Conservation (phyloP, 2,329 filamentous ascomycete genomes). For the Immersiporthe knoxdaviesiana region DNA sequence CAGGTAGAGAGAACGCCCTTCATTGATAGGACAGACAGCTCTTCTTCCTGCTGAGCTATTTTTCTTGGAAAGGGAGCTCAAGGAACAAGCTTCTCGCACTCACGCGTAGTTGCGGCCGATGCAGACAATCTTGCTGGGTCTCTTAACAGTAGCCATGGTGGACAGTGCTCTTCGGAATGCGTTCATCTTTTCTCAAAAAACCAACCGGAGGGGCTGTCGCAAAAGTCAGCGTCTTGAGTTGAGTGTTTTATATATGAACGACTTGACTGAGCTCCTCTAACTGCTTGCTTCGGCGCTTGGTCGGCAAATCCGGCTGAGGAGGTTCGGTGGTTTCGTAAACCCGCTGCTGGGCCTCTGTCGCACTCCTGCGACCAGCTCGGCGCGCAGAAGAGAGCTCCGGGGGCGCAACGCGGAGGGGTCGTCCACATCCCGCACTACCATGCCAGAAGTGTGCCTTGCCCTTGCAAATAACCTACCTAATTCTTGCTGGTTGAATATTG, state of each 20-base stretch:
- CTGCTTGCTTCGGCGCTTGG: slow-evolving; percentile 11
- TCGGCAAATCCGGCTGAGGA: slow-evolving; percentile 21
- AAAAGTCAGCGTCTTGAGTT: background rate
- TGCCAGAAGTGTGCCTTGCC: background rate
- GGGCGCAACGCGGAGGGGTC: background rate
- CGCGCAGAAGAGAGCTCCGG: slow-evolving; percentile 21
- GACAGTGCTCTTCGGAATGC: slow-evolving; percentile 38
- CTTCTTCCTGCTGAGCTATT: background rate
- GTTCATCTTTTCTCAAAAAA: slow-evolving; percentile 25
- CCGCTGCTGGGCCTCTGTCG: slow-evolving; percentile 6
- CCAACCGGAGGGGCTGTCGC: background rate
- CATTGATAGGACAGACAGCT: slow-evolving; percentile 9
- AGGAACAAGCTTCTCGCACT: slow-evolving; percentile 39
- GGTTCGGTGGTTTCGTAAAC: slow-evolving; percentile 18
- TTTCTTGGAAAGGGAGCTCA: slow-evolving; percentile 4
- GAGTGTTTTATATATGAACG: slow-evolving; percentile 16
- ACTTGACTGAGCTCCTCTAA: background rate
- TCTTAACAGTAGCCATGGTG: slow-evolving; percentile 44
- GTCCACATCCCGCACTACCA: slow-evolving; percentile 7
- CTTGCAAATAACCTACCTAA: slow-evolving; percentile 12
- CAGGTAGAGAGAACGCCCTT: background rate
- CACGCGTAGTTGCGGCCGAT: slow-evolving; percentile 95
- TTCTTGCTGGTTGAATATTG: slow-evolving; percentile 14
- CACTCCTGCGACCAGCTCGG: slow-evolving; percentile 4
- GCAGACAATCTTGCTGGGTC: slow-evolving; percentile 73